These are phyloP conservation scores for Colletotrichum sp. DNA, from an alignment of 2,329 filamentous ascomycete genomes.

Conservation along the genomic window DNA sequence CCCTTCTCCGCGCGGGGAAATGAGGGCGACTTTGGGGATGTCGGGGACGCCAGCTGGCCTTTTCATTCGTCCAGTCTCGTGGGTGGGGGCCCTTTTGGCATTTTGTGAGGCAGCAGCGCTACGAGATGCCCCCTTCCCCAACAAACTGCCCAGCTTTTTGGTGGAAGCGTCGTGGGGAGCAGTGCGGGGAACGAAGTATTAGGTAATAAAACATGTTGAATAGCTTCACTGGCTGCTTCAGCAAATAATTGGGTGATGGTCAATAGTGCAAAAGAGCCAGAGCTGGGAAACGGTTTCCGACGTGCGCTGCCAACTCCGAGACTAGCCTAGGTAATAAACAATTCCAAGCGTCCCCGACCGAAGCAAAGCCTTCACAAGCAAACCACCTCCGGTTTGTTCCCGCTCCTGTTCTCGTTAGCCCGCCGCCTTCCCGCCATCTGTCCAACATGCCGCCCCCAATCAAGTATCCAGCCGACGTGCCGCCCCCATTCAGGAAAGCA, in stretches of 20 bases:
- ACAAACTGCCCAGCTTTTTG: not conserved
- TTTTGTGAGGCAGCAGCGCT: not conserved
- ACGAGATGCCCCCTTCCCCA: not conserved
- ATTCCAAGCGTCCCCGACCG: not conserved
- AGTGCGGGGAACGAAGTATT: not conserved
- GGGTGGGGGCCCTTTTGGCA: not conserved
- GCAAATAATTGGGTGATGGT: not conserved
- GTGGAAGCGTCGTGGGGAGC: not conserved
- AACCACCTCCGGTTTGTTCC: not conserved
- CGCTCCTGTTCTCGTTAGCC: not conserved
- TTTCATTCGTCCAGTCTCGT: not conserved
- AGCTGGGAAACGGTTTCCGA: not conserved
- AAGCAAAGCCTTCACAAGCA: not conserved
- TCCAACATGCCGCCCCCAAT: not conserved
- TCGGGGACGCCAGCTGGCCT: not conserved
- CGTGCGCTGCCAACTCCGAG: not conserved
- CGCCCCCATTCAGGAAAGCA: not conserved
- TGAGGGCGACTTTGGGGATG: not conserved
- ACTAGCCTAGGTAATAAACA: not conserved
- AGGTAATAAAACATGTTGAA: not conserved
- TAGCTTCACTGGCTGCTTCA: not conserved
- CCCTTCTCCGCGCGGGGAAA: conserved; percentile 11
- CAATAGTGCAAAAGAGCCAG: not conserved
- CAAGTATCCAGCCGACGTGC: not conserved
- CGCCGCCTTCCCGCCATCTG: not conserved